Percentiles rank a stretch among this genome's conserved stretches.
Evolutionary conservation across 352 stramenopile species (phyloP).

Genomic region (Plasmopara halstedii): DNA sequence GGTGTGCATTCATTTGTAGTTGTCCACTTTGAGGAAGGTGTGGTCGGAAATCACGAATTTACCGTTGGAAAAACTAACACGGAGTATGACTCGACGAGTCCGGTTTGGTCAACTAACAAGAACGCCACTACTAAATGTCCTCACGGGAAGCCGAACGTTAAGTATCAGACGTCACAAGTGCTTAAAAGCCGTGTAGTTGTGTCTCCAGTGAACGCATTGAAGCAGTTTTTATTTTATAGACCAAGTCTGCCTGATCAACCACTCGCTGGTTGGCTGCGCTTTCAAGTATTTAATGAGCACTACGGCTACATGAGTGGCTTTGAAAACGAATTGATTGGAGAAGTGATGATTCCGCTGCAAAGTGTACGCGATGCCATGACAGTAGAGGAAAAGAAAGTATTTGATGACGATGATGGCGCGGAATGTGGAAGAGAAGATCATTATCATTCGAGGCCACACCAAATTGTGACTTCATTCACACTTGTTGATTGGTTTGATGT

Average conservation of each 20-base stretch:
- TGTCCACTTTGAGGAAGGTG: slow-evolving; percentile 55
- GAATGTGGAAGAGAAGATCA: slow-evolving; percentile 8
- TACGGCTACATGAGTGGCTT: slow-evolving; percentile 75
- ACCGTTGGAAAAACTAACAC: slow-evolving; percentile 80
- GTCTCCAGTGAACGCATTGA: slow-evolving; percentile 57
- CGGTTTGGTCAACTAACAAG: slow-evolving; percentile 73
- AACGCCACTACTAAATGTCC: slow-evolving; percentile 39
- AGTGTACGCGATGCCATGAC: slow-evolving; percentile 58
- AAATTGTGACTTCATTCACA: slow-evolving; percentile 55
- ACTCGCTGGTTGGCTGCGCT: slow-evolving; percentile 54
- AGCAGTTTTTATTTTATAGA: slow-evolving; percentile 74
- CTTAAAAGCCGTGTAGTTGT: slow-evolving; percentile 56
- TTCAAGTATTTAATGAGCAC: slow-evolving; percentile 69
- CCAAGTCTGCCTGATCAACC: slow-evolving; percentile 25
- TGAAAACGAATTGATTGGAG: slow-evolving; percentile 64
- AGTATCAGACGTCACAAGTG: slow-evolving; percentile 42
- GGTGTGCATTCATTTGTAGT: slow-evolving; percentile 62
- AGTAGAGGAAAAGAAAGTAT: slow-evolving; percentile 48
- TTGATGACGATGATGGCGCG: slow-evolving; percentile 21
- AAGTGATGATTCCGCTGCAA: slow-evolving; percentile 64
- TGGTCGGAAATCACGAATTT: slow-evolving; percentile 41
- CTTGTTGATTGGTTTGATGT: slow-evolving; percentile 80
- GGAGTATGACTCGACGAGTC: slow-evolving; percentile 64
- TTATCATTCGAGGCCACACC: slow-evolving; percentile 15
- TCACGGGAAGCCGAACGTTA: slow-evolving; percentile 57